Evolutionary conservation across 805 yeast species (phyloP), one percentile per base, ranked within the genome.

Genomic region (Komagataella kurtzmanii): DNA sequence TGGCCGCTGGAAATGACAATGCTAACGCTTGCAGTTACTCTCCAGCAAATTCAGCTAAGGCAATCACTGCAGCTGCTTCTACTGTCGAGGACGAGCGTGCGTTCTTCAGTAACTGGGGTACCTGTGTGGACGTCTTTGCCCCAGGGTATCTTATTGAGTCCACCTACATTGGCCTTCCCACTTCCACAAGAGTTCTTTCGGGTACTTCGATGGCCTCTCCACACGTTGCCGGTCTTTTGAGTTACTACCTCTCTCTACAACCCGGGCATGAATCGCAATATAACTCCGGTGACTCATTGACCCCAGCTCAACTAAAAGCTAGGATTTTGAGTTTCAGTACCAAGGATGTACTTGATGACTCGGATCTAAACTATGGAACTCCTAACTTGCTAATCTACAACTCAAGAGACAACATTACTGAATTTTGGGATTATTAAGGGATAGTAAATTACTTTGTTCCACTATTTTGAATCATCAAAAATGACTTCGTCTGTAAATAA

Each of bases 1-100:
- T 75, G 5, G 96, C 97, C 0, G 97, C 96, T 0, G 98, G 98
- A 1, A 90, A 90, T 64, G 73, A 83, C 24, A 80, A 82, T 56
- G 64, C 77, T 18, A 80, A 88, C 61, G 95, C 97, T 0, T 90
- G 97, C 60, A 64, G 71, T 53, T 77, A 81, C 17, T 86, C 95
- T 53, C 97, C 97, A 0, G 95, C 95, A 1, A 83, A 91, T 45
- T 83, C 91, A 1, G 68, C 67, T 1, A 69, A 69, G 49, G 88
- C 87, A 0, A 77, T 88, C 3, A 81, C 95, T 0, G 95, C 89
- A 6, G 97, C 97, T 1, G 95, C 97, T 2, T 79, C 89, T 50
- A 90, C 88, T 60, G 96, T 86, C 61, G 61, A 74, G 17, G 73
- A 73, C 4, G 95, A 88, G 58, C 58, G 71, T 2, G 95, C 97